Evolutionary conservation across 306 rosid species (phyloP).

Genomic region (Rosa rugosa): DNA sequence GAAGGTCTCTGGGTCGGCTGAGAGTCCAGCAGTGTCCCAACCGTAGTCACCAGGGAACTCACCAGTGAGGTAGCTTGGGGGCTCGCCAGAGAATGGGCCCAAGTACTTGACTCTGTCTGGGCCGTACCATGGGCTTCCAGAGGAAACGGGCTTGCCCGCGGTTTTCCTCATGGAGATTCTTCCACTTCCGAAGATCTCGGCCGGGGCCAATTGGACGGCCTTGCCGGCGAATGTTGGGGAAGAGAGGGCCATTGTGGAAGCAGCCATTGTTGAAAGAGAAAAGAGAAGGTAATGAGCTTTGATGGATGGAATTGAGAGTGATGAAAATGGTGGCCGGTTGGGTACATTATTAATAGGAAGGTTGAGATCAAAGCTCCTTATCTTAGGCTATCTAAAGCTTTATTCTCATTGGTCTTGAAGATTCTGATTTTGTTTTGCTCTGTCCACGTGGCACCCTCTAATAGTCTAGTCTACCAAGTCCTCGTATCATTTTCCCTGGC

Average conservation of each 20-base stretch:
- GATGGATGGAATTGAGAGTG: neutral
- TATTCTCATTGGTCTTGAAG: constrained; percentile 30
- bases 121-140: constrained; percentile 85
- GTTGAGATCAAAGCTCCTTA: constrained; percentile 24
- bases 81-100: constrained; percentile 88
- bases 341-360: constrained; percentile 8
- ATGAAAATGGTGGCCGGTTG: constrained; percentile 1
- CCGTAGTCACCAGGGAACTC: constrained; percentile 91
- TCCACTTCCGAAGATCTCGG: constrained; percentile 32
- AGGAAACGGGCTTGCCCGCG: constrained; percentile 31
- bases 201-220: constrained; percentile 55
- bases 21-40: constrained; percentile 93
- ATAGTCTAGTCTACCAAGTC: constrained; percentile 12
- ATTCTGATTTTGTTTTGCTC: constrained; percentile 13
- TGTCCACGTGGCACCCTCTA: constrained; percentile 32
- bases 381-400: constrained; percentile 35
- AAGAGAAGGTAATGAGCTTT: neutral
- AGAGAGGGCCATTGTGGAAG: constrained; percentile 81
- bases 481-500: neutral
- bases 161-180: constrained; percentile 66
- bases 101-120: constrained; percentile 93
- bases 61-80: constrained; percentile 68
- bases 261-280: constrained; percentile 51
- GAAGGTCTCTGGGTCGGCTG: constrained; percentile 87
- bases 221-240: constrained; percentile 73